Conservation (phyloP, 2,329 filamentous ascomycete species). For the Pseudopithomyces maydicus region DNA sequence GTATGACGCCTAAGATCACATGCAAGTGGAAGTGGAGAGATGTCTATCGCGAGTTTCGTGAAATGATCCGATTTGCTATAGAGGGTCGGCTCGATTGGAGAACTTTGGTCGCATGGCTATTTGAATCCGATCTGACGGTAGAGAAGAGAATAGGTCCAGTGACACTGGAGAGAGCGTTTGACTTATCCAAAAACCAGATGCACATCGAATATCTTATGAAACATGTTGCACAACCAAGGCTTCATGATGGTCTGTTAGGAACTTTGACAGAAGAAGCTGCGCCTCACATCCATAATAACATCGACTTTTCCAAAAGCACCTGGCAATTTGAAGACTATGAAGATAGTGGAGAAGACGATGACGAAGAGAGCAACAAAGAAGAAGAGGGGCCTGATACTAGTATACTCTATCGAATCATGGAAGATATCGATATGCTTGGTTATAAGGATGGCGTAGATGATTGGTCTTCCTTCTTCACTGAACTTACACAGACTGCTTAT, state of each 20-base stretch:
- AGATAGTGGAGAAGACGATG: background rate
- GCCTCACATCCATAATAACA: background rate
- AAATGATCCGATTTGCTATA: constrained; percentile 5
- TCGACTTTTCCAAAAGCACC: background rate
- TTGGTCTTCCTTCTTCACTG: background rate
- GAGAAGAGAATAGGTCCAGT: background rate
- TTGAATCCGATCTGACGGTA: background rate
- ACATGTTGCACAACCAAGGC: background rate
- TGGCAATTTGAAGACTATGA: background rate
- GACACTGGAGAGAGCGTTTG: constrained; percentile 5
- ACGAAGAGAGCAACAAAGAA: background rate
- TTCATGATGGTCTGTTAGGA: background rate
- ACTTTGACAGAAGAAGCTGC: background rate
- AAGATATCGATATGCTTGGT: background rate
- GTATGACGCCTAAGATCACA: constrained; percentile 15
- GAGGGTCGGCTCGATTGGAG: constrained; percentile 17
- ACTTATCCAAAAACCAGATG: background rate
- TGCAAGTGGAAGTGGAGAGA: background rate
- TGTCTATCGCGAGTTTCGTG: constrained; percentile 1
- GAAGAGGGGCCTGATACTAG: background rate
- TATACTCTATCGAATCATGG: background rate
- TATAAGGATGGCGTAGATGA: background rate
- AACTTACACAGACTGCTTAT: constrained; percentile 7
- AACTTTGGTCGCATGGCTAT: constrained; percentile 12
- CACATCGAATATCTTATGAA: background rate